Evolutionary conservation across 306 rosid genomes (phyloP), one percentile per base, ranked within the genome.

Genomic region (Acacia acuminata): DNA sequence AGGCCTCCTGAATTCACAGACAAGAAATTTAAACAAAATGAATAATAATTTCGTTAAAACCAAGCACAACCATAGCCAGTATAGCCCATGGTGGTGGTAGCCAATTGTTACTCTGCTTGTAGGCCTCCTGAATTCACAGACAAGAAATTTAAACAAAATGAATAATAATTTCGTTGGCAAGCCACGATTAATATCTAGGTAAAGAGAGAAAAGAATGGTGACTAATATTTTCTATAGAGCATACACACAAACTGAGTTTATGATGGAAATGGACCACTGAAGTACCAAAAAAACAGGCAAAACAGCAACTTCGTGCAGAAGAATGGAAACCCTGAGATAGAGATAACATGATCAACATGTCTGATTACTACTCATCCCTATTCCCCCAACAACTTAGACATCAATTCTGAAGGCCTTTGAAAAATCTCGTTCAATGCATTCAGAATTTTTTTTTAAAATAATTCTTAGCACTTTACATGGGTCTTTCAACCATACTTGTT

Each of bases 61-160:
- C 99, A 77, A 95, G 97, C 72, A 93, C 22, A 69, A 87, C 3
- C 90, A 93, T 77, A 5, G 93, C 94, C 86, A 88, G n/a, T 45
- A 95, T 93, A 69, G 97, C 89, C 99, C 99, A 95, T 66, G 93
- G 92, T 89, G 99, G 97, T 76, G 99, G 99, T 76, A 92, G 71
- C 99, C 98, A 89, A 82, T 88, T 89, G 87, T 90, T 95, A 83
- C 86, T 91, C 47, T 90, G 88, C 91, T 82, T 93, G 84, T 88
- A 79, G 60, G 98, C 99, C 84, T 89, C 99, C 99, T 95, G 97
- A 69, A 87, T 55, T 64, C 83, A 76, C 47, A 82, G 22, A 50
- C 77, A 58, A 40, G 2, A 15, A 32, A 66, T 5, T 64, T 15
- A 7, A 32, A 66, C 20, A 15, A 15, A 66, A 27, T 11, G 14